phyloP scores from a whole-genome alignment of 169 alveolate genomes.

The Perkinsus marinus region DNA sequence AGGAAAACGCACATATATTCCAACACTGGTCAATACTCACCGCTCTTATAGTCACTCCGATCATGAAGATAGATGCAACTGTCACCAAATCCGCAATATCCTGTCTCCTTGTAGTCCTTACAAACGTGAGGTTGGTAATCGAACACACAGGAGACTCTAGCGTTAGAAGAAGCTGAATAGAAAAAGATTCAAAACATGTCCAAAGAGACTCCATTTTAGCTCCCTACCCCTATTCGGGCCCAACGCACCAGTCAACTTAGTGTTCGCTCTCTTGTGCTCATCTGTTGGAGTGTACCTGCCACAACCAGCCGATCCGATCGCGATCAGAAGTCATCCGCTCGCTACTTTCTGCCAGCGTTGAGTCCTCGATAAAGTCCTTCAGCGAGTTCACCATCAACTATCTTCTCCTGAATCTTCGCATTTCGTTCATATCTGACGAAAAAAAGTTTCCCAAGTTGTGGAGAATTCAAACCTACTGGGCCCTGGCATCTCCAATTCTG shows the following conservation, averaged over 20 bases:
- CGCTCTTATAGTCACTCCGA: conserved; percentile 61
- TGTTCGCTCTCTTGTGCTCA: neutral
- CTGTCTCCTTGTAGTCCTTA: conserved; percentile 68
- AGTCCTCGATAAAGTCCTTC: neutral
- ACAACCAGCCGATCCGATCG: neutral
- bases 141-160: neutral
- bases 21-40: conserved; percentile 40
- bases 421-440: neutral
- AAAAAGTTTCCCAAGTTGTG: neutral
- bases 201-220: no score
- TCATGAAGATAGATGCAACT: conserved; percentile 66
- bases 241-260: neutral
- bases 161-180: neutral
- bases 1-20: no score
- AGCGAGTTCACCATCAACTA: neutral
- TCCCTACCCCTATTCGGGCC: neutral
- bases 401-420: neutral
- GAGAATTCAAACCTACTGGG: neutral
- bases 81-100: conserved; percentile 72
- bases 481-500: neutral
- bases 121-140: conserved; percentile 67
- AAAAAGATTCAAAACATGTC: neutral
- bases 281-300: neutral
- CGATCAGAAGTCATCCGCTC: neutral
- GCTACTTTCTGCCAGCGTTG: neutral